phyloP scores from a whole-genome alignment of 1,284 basidiomycete genomes.

The Ceratobasidium sp. region DNA sequence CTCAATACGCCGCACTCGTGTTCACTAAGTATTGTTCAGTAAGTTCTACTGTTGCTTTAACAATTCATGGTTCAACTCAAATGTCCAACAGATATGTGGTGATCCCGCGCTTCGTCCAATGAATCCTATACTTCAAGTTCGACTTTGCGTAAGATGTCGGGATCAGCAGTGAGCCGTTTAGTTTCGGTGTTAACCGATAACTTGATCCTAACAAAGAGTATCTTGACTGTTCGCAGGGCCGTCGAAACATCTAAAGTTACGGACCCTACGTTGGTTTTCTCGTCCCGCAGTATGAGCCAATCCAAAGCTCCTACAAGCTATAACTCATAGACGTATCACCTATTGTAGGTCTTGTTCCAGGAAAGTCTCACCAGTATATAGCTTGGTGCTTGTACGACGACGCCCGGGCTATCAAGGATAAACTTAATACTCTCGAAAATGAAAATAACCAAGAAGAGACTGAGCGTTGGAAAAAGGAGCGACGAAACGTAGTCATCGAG shows the following conservation, averaged over 20 bases:
- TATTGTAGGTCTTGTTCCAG: constrained; percentile 1
- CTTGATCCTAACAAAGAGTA: not conserved
- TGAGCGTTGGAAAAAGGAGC: not conserved
- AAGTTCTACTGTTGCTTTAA: not conserved
- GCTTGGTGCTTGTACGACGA: constrained; percentile 32
- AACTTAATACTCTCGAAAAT: constrained; percentile 21
- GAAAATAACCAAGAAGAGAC: not conserved
- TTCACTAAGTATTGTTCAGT: constrained; percentile 46
- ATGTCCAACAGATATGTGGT: constrained; percentile 15
- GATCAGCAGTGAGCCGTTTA: constrained; percentile 17
- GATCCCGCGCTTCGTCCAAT: constrained; percentile 17
- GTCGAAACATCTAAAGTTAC: constrained; percentile 7
- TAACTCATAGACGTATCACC: not conserved
- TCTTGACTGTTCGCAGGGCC: constrained; percentile 6
- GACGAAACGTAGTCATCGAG: not conserved
- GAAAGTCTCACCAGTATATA: not conserved
- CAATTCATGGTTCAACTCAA: not conserved
- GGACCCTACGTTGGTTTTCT: constrained; percentile 22
- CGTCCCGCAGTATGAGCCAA: constrained; percentile 4
- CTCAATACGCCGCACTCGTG: constrained; percentile 41
- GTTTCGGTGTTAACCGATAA: not conserved
- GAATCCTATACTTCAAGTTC: constrained; percentile 34
- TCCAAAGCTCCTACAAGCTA: not conserved
- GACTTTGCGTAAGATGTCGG: constrained; percentile 28
- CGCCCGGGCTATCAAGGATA: constrained; percentile 20